A percentile compares a stretch with the other conserved stretches of the same genome.
Conservation (phyloP, 2,329 filamentous ascomycete genomes). For the Sarocladium strictum region DNA sequence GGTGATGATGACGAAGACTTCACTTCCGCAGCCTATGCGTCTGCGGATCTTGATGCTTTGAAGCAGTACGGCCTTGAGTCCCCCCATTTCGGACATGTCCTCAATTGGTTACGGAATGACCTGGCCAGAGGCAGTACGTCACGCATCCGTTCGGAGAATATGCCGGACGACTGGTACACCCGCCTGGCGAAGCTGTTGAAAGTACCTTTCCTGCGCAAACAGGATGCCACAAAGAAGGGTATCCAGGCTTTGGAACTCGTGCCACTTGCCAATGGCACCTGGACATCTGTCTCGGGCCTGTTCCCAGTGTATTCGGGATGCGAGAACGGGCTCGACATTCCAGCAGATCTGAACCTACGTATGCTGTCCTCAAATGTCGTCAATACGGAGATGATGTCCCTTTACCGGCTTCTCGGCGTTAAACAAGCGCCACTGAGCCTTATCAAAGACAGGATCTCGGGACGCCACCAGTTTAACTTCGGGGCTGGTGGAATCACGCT, state of each 20-base stretch:
- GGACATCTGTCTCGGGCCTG: background rate
- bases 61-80: too few relatives aligned
- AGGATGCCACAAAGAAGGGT: background rate
- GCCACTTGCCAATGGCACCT: background rate
- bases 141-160: background rate
- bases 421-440: background rate
- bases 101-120: background rate
- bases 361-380: constrained; percentile 5
- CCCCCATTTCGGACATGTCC: background rate
- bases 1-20: background rate
- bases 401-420: constrained; percentile 11
- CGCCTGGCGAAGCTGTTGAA: background rate
- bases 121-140: background rate
- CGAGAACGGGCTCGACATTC: background rate
- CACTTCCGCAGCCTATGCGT: background rate
- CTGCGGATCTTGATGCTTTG: background rate
- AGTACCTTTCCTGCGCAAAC: background rate
- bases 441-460: constrained; percentile 6
- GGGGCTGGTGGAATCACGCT: background rate
- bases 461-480: background rate
- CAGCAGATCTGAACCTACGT: background rate
- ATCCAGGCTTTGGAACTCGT: background rate
- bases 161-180: constrained; percentile 5
- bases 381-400: constrained; percentile 8
- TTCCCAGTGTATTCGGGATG: background rate